Evolutionary conservation across 2,329 filamentous ascomycete species (phyloP), one percentile per base, ranked within the genome.

Genomic region (Beauveria sp.): DNA sequence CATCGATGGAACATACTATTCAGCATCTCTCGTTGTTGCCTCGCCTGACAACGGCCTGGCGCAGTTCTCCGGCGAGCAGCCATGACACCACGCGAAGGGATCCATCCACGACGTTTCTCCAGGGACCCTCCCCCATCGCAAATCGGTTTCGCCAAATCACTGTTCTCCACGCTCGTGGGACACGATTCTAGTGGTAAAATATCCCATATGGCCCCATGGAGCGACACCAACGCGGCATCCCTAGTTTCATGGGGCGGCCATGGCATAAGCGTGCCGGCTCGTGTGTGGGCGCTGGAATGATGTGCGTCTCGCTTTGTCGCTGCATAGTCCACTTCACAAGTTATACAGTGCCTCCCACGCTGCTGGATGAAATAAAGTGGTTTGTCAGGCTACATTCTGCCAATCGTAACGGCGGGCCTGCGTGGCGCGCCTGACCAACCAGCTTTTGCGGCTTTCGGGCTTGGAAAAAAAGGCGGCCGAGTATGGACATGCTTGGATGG

Each of bases 331-430:
- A 5, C 20, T 24, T 43, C 4, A 10, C 18, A 43, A 43, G 18
- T 10, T 43, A 37, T 37, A 16, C n/a, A 10, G 18, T 43, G 12
- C 14, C 22, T 24, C 5, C 20, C 37, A 22, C 34, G 24, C 54
- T 43, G 52, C 18, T 4, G 16, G 52, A 28, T 12, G 37, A 40
- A 40, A 41, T 40, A 48, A 57, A 57, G 55, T 48, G 55, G 44
- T 57, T 57, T 57, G 20, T 48, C 55, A 57, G 55, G 55, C 55
- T 57, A 48, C 28, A 26, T 37, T 46, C 12, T 24, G 37, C 43
- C 18, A 20, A 34, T 28, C 41, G 20, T 22, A 2, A 52, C 16
- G 18, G 18, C 54, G 10, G 41, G 54, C 26, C 16, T 43, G 54
- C 12, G 54, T 34, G 54, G 37, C 41, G 12, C 41, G 18, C 40